Conservation (phyloP, 257 asterid species). For the Przewalskia tangutica region DNA sequence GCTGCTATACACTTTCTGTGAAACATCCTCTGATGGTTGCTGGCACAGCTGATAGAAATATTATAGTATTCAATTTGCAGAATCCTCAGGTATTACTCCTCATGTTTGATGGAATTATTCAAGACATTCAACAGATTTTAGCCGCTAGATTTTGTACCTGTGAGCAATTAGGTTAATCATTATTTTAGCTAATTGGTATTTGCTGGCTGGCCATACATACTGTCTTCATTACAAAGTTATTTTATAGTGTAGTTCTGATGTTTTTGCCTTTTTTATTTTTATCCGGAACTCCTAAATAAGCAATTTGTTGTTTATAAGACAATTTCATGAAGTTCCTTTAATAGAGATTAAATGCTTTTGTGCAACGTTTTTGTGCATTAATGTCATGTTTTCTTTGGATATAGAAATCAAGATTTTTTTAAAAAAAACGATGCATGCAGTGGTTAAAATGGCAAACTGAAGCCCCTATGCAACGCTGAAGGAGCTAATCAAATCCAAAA, state of each 20-base stretch:
- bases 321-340: background rate
- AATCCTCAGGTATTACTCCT: slow-evolving; percentile 71
- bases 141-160: background rate
- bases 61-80: slow-evolving; percentile 80
- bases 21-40: slow-evolving; percentile 91
- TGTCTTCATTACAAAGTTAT: background rate
- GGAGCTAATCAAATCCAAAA: background rate
- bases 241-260: background rate
- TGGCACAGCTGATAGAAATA: slow-evolving; percentile 90
- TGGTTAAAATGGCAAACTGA: background rate
- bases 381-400: background rate
- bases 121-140: background rate
- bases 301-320: background rate
- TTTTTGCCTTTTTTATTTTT: background rate
- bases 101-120: background rate
- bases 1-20: slow-evolving; percentile 88
- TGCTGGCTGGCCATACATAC: background rate
- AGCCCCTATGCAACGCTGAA: background rate
- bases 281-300: background rate
- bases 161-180: background rate
- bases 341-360: background rate
- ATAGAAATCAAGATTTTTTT: background rate
- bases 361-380: background rate
- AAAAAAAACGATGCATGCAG: background rate
- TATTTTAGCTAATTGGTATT: background rate